These are phyloP conservation scores for Laguncularia racemosa DNA, from an alignment of 345 rosid genomes.

Conservation along the genomic window DNA sequence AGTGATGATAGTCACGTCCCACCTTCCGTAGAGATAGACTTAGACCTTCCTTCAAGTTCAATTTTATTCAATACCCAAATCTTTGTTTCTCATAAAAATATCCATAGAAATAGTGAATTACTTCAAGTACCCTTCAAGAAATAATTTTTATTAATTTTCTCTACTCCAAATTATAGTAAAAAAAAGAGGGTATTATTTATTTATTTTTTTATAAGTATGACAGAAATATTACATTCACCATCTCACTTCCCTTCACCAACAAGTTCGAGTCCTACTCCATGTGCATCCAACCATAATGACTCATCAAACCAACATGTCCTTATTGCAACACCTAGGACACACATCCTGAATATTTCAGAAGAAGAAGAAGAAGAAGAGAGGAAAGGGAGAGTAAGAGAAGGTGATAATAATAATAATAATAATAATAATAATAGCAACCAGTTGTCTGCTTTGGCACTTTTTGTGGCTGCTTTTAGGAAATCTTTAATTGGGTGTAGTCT, in stretches of 20 bases:
- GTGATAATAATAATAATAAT: slow-evolving; percentile 18
- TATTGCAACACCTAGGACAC: slow-evolving; percentile 12
- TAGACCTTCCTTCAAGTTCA: slow-evolving; percentile 69
- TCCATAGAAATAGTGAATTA: not conserved
- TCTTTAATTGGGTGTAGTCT: slow-evolving; percentile 69
- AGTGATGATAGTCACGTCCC: slow-evolving; percentile 57
- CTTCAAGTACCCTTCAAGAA: too few species aligned
- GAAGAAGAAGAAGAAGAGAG: slow-evolving; percentile 19
- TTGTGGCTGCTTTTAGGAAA: slow-evolving; percentile 66
- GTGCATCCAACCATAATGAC: slow-evolving; percentile 35
- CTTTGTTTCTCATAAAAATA: not conserved
- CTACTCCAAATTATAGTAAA: too few species aligned
- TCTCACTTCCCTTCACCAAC: slow-evolving; percentile 87
- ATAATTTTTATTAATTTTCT: too few species aligned
- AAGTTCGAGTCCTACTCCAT: slow-evolving; percentile 68
- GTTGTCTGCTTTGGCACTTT: slow-evolving; percentile 52
- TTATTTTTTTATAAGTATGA: slow-evolving; percentile 27
- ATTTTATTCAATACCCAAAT: slow-evolving; percentile 28
- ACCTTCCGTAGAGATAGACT: slow-evolving; percentile 23
- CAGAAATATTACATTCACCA: slow-evolving; percentile 59
- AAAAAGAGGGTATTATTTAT: too few species aligned
- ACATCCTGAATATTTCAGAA: not conserved
- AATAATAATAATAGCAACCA: slow-evolving; percentile 47
- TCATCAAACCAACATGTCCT: slow-evolving; percentile 26
- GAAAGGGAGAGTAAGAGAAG: slow-evolving; percentile 11